Conservation (phyloP, 2,329 filamentous ascomycete species). For the Penicillium sp. region DNA sequence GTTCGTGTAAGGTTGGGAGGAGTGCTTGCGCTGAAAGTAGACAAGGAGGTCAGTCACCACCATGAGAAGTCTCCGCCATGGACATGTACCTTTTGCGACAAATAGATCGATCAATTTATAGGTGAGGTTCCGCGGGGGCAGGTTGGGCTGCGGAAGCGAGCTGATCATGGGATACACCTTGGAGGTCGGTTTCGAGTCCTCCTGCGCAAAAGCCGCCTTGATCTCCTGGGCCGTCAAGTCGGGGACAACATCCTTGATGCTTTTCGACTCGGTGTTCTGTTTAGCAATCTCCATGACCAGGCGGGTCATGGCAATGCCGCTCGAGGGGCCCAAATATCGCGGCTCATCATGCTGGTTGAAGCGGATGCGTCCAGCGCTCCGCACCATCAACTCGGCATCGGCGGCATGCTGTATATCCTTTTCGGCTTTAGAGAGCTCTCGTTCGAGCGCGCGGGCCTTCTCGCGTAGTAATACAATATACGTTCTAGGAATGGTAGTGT, state of each 20-base stretch:
- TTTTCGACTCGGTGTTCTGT: constrained; percentile 82
- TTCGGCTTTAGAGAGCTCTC: constrained; percentile 72
- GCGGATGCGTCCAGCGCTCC: constrained; percentile 77
- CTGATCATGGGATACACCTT: constrained; percentile 91
- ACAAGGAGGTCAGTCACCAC: constrained; percentile 17
- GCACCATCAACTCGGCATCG: constrained; percentile 77
- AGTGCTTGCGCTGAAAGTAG: constrained; percentile 68
- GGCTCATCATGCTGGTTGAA: constrained; percentile 82
- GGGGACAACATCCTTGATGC: constrained; percentile 86
- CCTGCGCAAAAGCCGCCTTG: constrained; percentile 61
- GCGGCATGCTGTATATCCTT: constrained; percentile 67
- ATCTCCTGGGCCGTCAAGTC: constrained; percentile 63
- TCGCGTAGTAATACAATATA: constrained; percentile 92
- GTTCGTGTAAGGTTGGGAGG: constrained; percentile 81
- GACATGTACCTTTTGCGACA: constrained; percentile 69
- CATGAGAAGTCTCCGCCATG: neutral
- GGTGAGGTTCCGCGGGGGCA: constrained; percentile 69
- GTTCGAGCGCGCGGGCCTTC: constrained; percentile 74
- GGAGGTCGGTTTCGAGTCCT: constrained; percentile 61
- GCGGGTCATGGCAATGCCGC: constrained; percentile 89
- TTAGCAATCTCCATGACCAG: constrained; percentile 96
- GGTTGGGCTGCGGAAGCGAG: constrained; percentile 67
- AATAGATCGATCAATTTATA: constrained; percentile 80
- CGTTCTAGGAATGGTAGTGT: constrained; percentile 76
- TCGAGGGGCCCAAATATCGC: constrained; percentile 87